A percentile compares a stretch with the other conserved stretches of the same genome.
These are phyloP conservation scores for Candida fluviatilis DNA, from an alignment of 805 yeast genomes.

Conservation along the genomic window DNA sequence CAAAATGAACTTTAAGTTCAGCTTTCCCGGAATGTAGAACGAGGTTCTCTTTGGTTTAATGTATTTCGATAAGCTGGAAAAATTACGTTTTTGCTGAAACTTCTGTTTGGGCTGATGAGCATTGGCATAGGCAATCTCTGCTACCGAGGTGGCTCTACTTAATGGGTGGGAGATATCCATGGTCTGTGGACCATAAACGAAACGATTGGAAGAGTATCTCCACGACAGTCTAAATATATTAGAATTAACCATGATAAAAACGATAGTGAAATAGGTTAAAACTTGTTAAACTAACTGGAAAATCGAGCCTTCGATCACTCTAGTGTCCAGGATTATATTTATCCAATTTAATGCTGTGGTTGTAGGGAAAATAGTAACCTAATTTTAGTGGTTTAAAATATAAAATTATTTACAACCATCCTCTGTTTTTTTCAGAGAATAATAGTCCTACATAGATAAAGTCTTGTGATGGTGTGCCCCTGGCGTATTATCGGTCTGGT, in stretches of 20 bases:
- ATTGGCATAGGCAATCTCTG: conserved; percentile 26
- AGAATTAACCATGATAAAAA: not conserved
- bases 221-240: not conserved
- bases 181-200: conserved; percentile 29
- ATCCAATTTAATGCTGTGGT: too few relatives aligned
- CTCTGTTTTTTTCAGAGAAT: too few relatives aligned
- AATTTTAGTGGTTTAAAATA: too few relatives aligned
- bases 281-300: not conserved
- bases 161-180: conserved; percentile 41
- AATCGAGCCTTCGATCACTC: not conserved
- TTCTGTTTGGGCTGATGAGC: conserved; percentile 11
- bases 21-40: conserved; percentile 23
- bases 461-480: too few relatives aligned
- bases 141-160: conserved; percentile 36
- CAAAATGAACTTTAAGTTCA: conserved; percentile 13
- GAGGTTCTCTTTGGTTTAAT: conserved; percentile 56
- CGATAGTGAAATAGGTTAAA: not conserved
- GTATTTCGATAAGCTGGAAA: conserved; percentile 43
- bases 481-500: too few relatives aligned
- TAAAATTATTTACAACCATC: too few relatives aligned
- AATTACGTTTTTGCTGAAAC: conserved; percentile 15
- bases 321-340: too few relatives aligned
- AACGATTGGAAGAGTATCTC: not conserved
- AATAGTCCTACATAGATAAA: too few relatives aligned
- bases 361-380: too few relatives aligned